phyloP scores from a whole-genome alignment of 2,329 filamentous ascomycete genomes.

The Phyllachora maydis region DNA sequence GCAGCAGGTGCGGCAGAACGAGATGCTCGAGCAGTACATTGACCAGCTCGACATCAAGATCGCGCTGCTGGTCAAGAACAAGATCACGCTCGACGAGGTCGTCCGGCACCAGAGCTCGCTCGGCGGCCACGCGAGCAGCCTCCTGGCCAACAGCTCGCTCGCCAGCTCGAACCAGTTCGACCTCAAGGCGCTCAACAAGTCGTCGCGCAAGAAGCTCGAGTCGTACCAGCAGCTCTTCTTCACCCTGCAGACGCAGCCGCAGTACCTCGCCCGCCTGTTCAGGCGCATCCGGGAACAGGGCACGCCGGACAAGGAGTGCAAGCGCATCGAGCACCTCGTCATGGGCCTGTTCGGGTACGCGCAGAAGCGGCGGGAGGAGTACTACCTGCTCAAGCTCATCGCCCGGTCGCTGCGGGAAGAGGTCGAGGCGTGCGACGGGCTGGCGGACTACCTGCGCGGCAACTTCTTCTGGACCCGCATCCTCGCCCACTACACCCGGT shows the following conservation, averaged over 20 bases:
- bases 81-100: slow-evolving; percentile 95
- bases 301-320: slow-evolving; percentile 77
- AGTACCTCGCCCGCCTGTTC: slow-evolving; percentile 83
- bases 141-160: slow-evolving; percentile 77
- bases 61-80: slow-evolving; percentile 94
- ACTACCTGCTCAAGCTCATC: slow-evolving; percentile 83
- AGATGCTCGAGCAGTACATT: slow-evolving; percentile 93
- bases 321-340: slow-evolving; percentile 78
- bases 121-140: slow-evolving; percentile 66
- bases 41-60: slow-evolving; percentile 99
- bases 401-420: slow-evolving; percentile 70
- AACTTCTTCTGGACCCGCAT: slow-evolving; percentile 90
- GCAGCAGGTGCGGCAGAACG: slow-evolving; percentile 91
- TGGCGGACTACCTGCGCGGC: slow-evolving; percentile 74
- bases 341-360: slow-evolving; percentile 96
- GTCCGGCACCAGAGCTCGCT: slow-evolving; percentile 94
- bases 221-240: slow-evolving; percentile 97
- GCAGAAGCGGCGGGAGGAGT: slow-evolving; percentile 91
- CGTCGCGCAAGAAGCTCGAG: slow-evolving; percentile 83
- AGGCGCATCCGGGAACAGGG: slow-evolving; percentile 64
- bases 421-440: slow-evolving; percentile 46
- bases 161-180: slow-evolving; percentile 84
- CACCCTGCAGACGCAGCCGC: slow-evolving; percentile 85
- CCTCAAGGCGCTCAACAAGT: slow-evolving; percentile 92
- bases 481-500: slow-evolving; percentile 70